These are phyloP conservation scores for Phytophthora ramorum DNA, from an alignment of 352 stramenopile species.

Conservation along the genomic window DNA sequence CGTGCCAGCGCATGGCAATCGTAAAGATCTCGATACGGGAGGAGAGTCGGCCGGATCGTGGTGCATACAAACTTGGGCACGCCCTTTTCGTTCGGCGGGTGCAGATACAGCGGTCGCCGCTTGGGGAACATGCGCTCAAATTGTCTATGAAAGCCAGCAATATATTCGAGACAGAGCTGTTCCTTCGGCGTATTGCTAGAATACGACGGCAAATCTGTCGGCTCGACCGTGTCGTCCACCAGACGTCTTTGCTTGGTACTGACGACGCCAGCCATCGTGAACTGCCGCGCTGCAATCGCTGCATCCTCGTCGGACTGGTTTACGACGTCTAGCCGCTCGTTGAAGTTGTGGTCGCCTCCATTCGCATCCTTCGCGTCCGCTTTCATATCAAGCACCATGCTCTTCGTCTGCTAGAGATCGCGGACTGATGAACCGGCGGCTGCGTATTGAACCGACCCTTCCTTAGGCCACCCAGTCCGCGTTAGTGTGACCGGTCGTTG, in stretches of 20 bases:
- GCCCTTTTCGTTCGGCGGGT: slow-evolving; percentile 92
- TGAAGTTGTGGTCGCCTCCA: slow-evolving; percentile 31
- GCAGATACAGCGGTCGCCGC: slow-evolving; percentile 84
- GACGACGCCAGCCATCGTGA: slow-evolving; percentile 78
- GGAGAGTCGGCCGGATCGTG: slow-evolving; percentile 92
- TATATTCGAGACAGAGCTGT: slow-evolving; percentile 94
- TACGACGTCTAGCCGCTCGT: slow-evolving; percentile 60
- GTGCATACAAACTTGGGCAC: slow-evolving; percentile 96
- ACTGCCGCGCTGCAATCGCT: slow-evolving; percentile 65
- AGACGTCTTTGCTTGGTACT: slow-evolving; percentile 85
- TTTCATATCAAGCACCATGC: slow-evolving; percentile 53
- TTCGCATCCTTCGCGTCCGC: slow-evolving; percentile 58
- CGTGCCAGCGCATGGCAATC: slow-evolving; percentile 83
- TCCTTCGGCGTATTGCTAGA: slow-evolving; percentile 88
- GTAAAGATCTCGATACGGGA: slow-evolving; percentile 94
- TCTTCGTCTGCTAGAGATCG: not conserved
- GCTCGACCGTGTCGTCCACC: slow-evolving; percentile 59
- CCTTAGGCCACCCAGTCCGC: too few relatives aligned
- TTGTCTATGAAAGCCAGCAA: slow-evolving; percentile 90
- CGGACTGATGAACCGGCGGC: not conserved
- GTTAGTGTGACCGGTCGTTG: too few relatives aligned
- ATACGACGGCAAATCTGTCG: slow-evolving; percentile 43
- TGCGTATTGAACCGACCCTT: not conserved
- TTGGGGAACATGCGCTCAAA: slow-evolving; percentile 91
- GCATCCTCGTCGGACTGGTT: slow-evolving; percentile 63